Evolutionary conservation across 176 grass and related monocot genomes (phyloP), one percentile per base, ranked within the genome.

Genomic region (Cenchrus purpureus): DNA sequence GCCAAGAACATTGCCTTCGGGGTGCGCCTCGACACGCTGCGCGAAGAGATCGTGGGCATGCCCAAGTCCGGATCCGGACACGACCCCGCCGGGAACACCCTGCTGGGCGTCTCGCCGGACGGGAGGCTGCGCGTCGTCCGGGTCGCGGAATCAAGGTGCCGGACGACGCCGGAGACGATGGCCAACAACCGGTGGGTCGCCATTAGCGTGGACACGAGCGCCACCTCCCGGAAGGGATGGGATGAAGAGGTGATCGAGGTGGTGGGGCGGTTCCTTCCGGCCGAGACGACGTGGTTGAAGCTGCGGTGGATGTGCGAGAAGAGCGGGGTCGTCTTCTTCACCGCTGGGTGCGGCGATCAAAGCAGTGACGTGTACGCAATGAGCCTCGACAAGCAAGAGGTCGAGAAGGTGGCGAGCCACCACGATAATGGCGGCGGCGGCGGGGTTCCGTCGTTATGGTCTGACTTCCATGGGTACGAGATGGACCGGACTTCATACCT

Each of bases 21-120:
- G 71, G 12, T 73, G 48, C 5, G 12, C 48, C 71, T 73, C 22
- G 25, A 16, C 71, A 73, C 48, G 48, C 5, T 73, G 71, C 2
- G 8, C 22, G 71, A 22, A 0, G 12, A 10, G 12, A 2, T 4
- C 22, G 2, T 53, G 46, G 6, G 3, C 6, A 15, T 73, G 45
- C 45, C 69, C 1, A 0, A 3, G 69, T 6, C 6, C 10, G 44
- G 31, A 32, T 32, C 31, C 31, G 31, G 31, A 32, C 31, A 32
- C 31, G 31, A 49, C 45, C 46, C 12, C 45, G 46, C 46, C 70
- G 70, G n/a, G 12, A 73, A 29, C 70, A 8, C 70, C 11, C 2
- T 73, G 70, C 46, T 73, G 20, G 70, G 46, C 70, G 70, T 51
- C 46, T 51, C 70, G 70, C 70, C 70, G n/a, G 46, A 73, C 46